These are phyloP conservation scores for Euphrasia confusa DNA, from an alignment of 257 asterid genomes.

Conservation along the genomic window DNA sequence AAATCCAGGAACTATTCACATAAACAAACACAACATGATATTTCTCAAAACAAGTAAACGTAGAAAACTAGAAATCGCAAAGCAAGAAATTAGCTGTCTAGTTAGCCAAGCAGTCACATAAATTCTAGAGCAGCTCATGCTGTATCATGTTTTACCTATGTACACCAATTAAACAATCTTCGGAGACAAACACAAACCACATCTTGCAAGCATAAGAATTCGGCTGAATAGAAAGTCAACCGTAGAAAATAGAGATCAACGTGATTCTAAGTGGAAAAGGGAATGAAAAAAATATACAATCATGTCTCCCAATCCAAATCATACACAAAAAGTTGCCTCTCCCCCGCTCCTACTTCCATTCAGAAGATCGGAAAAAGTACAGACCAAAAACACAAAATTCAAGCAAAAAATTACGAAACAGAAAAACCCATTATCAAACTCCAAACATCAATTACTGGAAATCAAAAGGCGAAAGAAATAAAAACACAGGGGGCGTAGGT, in stretches of 20 bases:
- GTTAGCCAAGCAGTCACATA: constrained; percentile 15
- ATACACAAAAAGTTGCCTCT: background rate
- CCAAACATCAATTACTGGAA: background rate
- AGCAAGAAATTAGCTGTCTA: too few relatives aligned
- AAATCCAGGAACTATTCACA: constrained; percentile 55
- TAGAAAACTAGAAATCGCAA: constrained; percentile 1
- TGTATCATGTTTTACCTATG: background rate
- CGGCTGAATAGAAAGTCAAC: background rate
- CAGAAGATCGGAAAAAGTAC: background rate
- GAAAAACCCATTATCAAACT: constrained; percentile 1
- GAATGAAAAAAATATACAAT: constrained; percentile 1
- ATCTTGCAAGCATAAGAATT: constrained; percentile 2
- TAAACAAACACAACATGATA: background rate
- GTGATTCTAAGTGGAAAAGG: too few relatives aligned
- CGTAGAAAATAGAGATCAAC: background rate
- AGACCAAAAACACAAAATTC: background rate
- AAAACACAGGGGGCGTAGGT: background rate
- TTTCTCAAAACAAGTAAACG: background rate
- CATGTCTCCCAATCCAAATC: background rate
- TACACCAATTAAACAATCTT: background rate
- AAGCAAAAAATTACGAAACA: background rate
- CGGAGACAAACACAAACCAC: constrained; percentile 2
- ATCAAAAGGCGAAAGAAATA: background rate
- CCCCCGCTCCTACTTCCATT: background rate
- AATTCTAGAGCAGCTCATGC: constrained; percentile 12